Evolutionary conservation across 768 basidiomycete genomes (phyloP), one percentile per base, ranked within the genome.

Genomic region (Russula sp.): DNA sequence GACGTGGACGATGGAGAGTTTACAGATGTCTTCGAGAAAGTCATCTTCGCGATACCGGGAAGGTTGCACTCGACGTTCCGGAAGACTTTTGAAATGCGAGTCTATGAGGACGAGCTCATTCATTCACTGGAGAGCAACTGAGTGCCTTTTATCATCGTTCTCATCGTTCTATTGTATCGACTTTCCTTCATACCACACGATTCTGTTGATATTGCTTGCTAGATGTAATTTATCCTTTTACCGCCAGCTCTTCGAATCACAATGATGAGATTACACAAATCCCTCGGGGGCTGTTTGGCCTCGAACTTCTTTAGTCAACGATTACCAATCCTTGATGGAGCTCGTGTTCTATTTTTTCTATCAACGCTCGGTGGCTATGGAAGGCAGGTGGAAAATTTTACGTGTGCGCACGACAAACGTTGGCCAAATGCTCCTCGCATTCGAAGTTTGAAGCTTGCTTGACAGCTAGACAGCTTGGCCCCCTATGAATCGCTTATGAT

Each of bases 41-140:
- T 67, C 42, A 54, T 65, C 16, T 67, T 67, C 37, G 55, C 63
- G 11, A 32, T 67, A 3, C 63, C 63, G n/a, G n/a, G 51, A 8
- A 64, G 65, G 52, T 18, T 61, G 16, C 14, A 35, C 34, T 32
- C 59, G n/a, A 18, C 20, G 39, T 67, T 67, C 34, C 47, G 49
- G 18, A 51, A 65, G 52, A 35, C 59, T 0, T 67, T 61, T 16
- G 63, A 65, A 37, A 65, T 67, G 66, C 55, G 66, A 18, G 42
- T 61, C 22, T 67, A 45, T 42, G 66, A 67, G 13, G 66, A 65
- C 22, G 39, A 65, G 42, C 59, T 67, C 27, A 22, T 47, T 53
- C 37, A 13, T 48, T 63, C 44, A 22, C 59, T 66, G 52, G 53
- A 52, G 18, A 40, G 57, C 31, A 55, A 49, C 35, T 61, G 45